Conservation (phyloP, 1,284 basidiomycete species). For the Xerocomus cyaneibrunnescens region DNA sequence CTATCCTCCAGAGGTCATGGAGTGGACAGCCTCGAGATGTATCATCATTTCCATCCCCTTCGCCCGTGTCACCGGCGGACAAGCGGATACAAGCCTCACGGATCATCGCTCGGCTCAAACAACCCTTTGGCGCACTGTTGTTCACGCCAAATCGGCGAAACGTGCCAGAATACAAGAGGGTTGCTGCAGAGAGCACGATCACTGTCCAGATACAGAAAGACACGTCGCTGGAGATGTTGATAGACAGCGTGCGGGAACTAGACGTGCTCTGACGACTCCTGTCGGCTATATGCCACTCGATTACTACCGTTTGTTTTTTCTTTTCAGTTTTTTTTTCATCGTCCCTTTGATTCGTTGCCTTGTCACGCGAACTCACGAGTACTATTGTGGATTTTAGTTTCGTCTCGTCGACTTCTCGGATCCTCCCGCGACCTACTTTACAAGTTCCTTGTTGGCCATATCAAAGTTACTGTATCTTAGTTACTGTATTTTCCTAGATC, state of each 20-base stretch:
- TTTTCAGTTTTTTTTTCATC: background rate
- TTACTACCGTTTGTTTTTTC: background rate
- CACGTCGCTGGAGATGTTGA: background rate
- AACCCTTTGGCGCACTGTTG: background rate
- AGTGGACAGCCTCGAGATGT: background rate
- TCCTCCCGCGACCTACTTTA: too few relatives aligned
- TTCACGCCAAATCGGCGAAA: background rate
- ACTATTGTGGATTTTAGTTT: too few relatives aligned
- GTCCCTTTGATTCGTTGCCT: slow-evolving; percentile 8
- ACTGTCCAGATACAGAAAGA: background rate
- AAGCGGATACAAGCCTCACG: background rate
- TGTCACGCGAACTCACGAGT: too few relatives aligned
- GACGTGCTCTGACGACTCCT: background rate
- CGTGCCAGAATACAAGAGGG: background rate
- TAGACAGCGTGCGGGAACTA: background rate
- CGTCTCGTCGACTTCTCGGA: too few relatives aligned
- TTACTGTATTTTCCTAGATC: too few relatives aligned
- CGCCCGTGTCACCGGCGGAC: background rate
- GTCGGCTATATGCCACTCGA: background rate
- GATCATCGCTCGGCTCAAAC: background rate
- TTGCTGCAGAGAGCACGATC: background rate
- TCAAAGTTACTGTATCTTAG: too few relatives aligned
- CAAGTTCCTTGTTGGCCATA: too few relatives aligned
- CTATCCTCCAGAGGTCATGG: background rate
- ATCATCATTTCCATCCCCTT: background rate